A percentile compares a stretch with the other conserved stretches of the same genome.
Evolutionary conservation across 2,329 filamentous ascomycete species (phyloP).

Genomic region (Trichoderma oligosporum): DNA sequence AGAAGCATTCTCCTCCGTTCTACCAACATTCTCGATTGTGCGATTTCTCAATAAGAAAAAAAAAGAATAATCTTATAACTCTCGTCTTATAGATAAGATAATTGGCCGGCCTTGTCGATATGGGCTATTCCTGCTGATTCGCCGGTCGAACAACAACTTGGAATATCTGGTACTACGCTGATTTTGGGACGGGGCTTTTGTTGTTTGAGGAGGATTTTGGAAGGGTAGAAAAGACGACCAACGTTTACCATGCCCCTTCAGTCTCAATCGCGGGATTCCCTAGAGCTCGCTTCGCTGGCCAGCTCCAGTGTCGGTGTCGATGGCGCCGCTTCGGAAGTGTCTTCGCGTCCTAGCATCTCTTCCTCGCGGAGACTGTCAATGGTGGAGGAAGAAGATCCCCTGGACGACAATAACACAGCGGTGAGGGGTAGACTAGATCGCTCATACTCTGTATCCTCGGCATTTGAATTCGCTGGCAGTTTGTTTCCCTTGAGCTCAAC

Average conservation of each 20-base stretch:
- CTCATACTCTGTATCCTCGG: conserved; percentile 85
- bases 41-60: not conserved
- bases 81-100: not conserved
- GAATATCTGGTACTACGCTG: not conserved
- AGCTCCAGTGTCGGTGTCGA: conserved; percentile 63
- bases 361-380: conserved; percentile 91
- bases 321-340: conserved; percentile 57
- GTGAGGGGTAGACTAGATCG: conserved; percentile 46
- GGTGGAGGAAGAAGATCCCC: conserved; percentile 73
- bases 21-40: not conserved
- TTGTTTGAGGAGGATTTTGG: not conserved
- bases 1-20: conserved; percentile 8
- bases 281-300: conserved; percentile 92
- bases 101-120: conserved; percentile 21
- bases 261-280: conserved; percentile 71
- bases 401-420: conserved; percentile 55
- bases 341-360: conserved; percentile 79
- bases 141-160: conserved; percentile 12
- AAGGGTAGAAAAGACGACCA: conserved; percentile 9
- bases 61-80: too few relatives aligned
- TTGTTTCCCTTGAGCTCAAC: conserved; percentile 90
- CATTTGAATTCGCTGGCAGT: conserved; percentile 92
- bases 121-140: conserved; percentile 28
- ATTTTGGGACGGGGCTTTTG: not conserved
- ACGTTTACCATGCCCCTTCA: conserved; percentile 42